Evolutionary conservation across 805 yeast genomes (phyloP), one percentile per base, ranked within the genome.

Genomic region (Isabelozyma pseudorhagii): DNA sequence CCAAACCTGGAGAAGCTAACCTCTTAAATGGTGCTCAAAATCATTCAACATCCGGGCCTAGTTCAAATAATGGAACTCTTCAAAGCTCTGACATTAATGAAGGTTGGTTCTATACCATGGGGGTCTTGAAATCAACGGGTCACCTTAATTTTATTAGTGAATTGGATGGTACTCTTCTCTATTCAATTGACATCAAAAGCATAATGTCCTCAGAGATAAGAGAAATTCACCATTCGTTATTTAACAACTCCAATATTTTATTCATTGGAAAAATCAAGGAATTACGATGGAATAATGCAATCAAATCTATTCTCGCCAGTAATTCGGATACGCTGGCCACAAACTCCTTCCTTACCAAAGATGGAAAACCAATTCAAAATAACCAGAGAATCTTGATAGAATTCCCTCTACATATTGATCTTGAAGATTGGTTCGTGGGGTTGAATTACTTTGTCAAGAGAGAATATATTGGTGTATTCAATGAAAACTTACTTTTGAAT

Each of bases 361-460:
- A 73, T 17, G 72, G 70, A 39, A 67, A 67, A 46, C 50, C 53
- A 29, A 57, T 71, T 10, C 54, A 68, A 17, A 70, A 67, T 36
- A 60, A 65, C 52, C 68, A 65, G 49, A 58, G 85, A 45, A 70
- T 84, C 3, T 66, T 85, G 18, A 68, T 87, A 45, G 82, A 80
- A 54, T 87, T 87, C 53, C 87, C 89, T 2, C 68, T 83, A 40
- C 81, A 81, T 55, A 81, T 83, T 18, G 92, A 86, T 62, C 70
- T 86, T 41, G 92, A 86, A 59, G 91, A 85, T 61, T 87, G 94
- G 92, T 73, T 79, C 52, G 87, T 87, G 10, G 84, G 89, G 0
- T 65, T 87, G 50, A 78, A 76, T 42, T 82, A 87, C 11, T 83
- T 85, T 57, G 77, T 89, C 7, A 79, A 77, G 48, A 64, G 83